A percentile compares a stretch with the other conserved stretches of the same genome.
phyloP scores from a whole-genome alignment of 495 filamentous ascomycete species.

The Cetradonia linearis region DNA sequence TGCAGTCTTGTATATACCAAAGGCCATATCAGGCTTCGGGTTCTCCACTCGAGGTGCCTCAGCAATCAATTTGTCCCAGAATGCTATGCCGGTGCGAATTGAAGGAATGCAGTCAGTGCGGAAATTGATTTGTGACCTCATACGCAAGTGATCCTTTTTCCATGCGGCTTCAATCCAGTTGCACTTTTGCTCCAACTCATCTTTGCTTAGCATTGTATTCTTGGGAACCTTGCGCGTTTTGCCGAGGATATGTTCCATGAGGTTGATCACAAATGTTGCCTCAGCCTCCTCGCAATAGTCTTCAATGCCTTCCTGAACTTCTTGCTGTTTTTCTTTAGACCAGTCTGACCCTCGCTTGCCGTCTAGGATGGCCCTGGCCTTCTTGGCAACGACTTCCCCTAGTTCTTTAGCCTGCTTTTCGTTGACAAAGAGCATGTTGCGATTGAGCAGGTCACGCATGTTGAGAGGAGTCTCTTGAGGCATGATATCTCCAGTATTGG shows the following conservation, averaged over 20 bases:
- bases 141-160: conserved; percentile 5
- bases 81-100: neutral
- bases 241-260: neutral
- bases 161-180: conserved; percentile 10
- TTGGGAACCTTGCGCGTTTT: neutral
- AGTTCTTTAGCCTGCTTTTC: neutral
- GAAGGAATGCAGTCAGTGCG: neutral
- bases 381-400: neutral
- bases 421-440: neutral
- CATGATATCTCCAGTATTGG: neutral
- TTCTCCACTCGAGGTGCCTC: neutral
- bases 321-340: neutral
- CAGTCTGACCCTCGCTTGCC: neutral
- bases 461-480: neutral
- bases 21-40: conserved; percentile 6
- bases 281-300: neutral
- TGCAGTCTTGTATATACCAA: neutral
- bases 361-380: neutral
- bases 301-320: neutral
- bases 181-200: neutral
- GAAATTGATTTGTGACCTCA: neutral
- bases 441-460: neutral
- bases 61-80: neutral
- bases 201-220: neutral
- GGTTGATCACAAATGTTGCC: neutral